Percentiles rank a stretch among this genome's conserved stretches.
These are phyloP conservation scores for Bryoerythrophyllum caledonicum DNA, from an alignment of 225 moss, liverwort and hornwort genomes.

Conservation along the genomic window DNA sequence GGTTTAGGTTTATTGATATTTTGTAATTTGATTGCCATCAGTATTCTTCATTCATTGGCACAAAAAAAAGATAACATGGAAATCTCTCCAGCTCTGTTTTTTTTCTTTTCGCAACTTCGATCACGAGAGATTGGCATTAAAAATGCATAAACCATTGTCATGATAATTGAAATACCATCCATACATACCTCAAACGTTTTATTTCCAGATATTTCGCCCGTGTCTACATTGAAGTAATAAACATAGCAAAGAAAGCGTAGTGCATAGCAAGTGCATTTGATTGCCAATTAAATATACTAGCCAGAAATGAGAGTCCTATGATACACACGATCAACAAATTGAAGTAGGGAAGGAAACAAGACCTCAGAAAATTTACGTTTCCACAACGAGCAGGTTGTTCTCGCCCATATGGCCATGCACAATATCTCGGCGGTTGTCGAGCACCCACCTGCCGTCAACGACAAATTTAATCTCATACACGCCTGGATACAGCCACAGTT, in stretches of 20 bases:
- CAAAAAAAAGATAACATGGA: no score
- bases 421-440: slow-evolving; percentile 84
- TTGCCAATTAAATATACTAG: background rate
- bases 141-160: no score
- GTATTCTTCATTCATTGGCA: no score
- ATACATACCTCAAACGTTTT: no score
- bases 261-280: slow-evolving; percentile 1
- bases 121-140: no score
- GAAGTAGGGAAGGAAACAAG: background rate
- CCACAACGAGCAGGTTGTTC: slow-evolving; percentile 84
- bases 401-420: slow-evolving; percentile 66
- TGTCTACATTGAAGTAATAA: background rate
- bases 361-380: slow-evolving; percentile 27
- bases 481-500: slow-evolving; percentile 86
- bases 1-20: no score
- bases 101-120: no score
- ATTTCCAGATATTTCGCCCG: no score
- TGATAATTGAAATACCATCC: background rate
- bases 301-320: slow-evolving; percentile 7
- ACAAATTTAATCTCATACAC: slow-evolving; percentile 93
- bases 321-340: slow-evolving; percentile 12
- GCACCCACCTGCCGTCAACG: slow-evolving; percentile 86
- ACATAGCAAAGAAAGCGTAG: background rate
- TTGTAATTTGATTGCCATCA: no score
- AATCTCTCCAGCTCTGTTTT: no score